Evolutionary conservation across 83 land plant genomes (phyloP), one percentile per base, ranked within the genome.

Genomic region (Larix sibirica): DNA sequence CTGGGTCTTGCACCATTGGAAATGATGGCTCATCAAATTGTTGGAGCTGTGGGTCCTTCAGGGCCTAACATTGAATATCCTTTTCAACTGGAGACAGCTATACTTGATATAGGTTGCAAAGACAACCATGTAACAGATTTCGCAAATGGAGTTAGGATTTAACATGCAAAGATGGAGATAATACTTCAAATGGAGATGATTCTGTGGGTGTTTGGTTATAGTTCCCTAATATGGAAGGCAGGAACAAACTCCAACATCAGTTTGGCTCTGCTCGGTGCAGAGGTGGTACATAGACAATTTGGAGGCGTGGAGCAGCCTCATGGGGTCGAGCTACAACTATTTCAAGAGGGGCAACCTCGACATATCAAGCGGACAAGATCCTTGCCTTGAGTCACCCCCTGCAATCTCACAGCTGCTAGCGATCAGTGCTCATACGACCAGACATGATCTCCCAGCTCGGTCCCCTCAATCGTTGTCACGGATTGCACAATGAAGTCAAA

Each of bases 61-160:
- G 98, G 98, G 31, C 97, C 98, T 16, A 96, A 96, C 83, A 87
- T 86, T 79, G 98, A 96, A 79, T 96, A 96, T 83, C 91, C 94
- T 64, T 96, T 96, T 85, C 89, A 94, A 59, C 89, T 96, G 2
- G 98, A 94, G 80, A 83, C 85, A 47, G 89, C 95, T 18, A 90
- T 96, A 21, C 66, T 64, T 56, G 86, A 86, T 68, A 81, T 93
- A 13, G 96, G 91, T n/a, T 89, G 91, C 65, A 59, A 86, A 76
- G 93, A 91, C 56, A 62, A 83, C 4, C 90, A 91, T 76, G 85
- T 91, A 3, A 91, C 75, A 36, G 87, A 87, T 60, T 81, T 91
- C 14, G 93, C 93, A 62, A 83, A 91, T 81, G 84, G 84, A 79
- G 89, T 89, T 47, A 80, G 91, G 64, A 86, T 38, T 70, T 70